phyloP scores from a whole-genome alignment of 2,329 filamentous ascomycete species.

The Trichoderma cornu-damae region DNA sequence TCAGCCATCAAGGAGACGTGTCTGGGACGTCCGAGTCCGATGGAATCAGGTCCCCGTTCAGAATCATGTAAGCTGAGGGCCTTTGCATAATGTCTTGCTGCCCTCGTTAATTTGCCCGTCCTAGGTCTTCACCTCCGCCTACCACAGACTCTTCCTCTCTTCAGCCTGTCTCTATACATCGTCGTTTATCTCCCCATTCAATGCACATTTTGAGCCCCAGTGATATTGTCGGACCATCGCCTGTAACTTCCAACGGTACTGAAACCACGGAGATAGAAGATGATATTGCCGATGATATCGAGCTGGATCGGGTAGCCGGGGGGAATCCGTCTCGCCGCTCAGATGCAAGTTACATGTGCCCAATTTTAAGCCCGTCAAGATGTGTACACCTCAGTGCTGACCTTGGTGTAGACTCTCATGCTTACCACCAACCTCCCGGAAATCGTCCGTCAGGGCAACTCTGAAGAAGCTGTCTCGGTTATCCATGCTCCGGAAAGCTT shows the following conservation, averaged over 20 bases:
- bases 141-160: conserved; percentile 44
- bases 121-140: conserved; percentile 35
- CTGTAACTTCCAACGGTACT: conserved; percentile 80
- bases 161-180: conserved; percentile 46
- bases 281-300: conserved; percentile 59
- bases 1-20: conserved; percentile 47
- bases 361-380: neutral
- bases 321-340: conserved; percentile 25
- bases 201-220: conserved; percentile 58
- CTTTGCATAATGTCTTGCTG: neutral
- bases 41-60: conserved; percentile 44
- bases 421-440: conserved; percentile 54
- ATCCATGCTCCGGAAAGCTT: conserved; percentile 88
- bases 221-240: conserved; percentile 72
- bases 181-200: conserved; percentile 45
- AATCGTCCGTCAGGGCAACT: conserved; percentile 52
- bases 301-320: conserved; percentile 26
- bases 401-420: conserved; percentile 42
- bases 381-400: conserved; percentile 16
- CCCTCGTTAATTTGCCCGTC: conserved; percentile 1
- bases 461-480: conserved; percentile 79
- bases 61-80: conserved; percentile 45
- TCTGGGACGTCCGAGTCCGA: conserved; percentile 51
- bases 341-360: conserved; percentile 26
- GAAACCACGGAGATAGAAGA: conserved; percentile 82